Evolutionary conservation across 305 asterid species (phyloP), one percentile per base, ranked within the genome.

Genomic region (Ilex paraguariensis): DNA sequence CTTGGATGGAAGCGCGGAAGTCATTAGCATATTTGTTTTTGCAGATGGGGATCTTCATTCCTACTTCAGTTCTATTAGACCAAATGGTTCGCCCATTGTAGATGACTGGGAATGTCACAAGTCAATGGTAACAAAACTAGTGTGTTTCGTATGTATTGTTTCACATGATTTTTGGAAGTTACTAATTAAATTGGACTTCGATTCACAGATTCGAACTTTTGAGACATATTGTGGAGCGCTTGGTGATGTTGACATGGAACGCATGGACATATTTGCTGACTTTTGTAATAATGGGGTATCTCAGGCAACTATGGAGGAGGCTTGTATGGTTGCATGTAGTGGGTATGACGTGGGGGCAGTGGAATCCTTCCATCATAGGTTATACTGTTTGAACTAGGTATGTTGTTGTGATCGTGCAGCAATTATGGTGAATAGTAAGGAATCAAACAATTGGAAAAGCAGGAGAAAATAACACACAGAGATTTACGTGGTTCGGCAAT

Each of bases 71-170:
- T 65, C 75, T 3, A 62, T 67, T 11, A 71, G 97, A 60, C 67
- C 48, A 8, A 67, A 10, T 0, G 90, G 94, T 5, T 62, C 66
- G 53, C 94, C 98, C 21, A 74, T 92, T 1, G 95, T 77, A 0
- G 95, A 92, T 58, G 97, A 92, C 59, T 92, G 97, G 98, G 87
- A 81, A 14, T 91, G 98, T 66, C 68, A 90, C 60, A 92, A 92
- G 73, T 79, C 94, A 61, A 78, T 69, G 90, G 98, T 91, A 46
- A 63, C 31, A 6, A 61, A 10, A 8, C 5, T 31, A 4, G 42
- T 36, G 0, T 36, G 42, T 36, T 36, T 36, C 14, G 28, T 31
- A 3, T 31, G 48, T 8, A 64, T 59, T 53, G 16, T 51, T 14
- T 49, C 42, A 21, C 50, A 12, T 49, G 4, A 49, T 4, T 11